Evolutionary conservation across 768 basidiomycete species (phyloP).

Genomic region (Leccinellum rugosiceps): DNA sequence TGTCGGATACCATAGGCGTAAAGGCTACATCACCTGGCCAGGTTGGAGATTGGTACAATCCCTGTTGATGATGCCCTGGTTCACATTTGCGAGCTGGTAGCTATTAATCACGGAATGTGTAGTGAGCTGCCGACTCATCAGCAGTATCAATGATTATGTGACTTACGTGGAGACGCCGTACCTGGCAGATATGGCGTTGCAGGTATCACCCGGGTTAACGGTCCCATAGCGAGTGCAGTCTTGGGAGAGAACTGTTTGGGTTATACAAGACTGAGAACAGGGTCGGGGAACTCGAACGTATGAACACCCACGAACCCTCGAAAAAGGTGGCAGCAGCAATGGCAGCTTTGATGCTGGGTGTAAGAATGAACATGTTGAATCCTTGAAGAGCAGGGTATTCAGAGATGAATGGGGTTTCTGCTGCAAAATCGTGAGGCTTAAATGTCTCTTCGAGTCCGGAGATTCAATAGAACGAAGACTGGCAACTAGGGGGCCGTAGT

Average conservation of each 20-base stretch:
- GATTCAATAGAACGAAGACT: too few relatives aligned
- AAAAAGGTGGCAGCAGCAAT: not conserved
- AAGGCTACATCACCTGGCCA: constrained; percentile 39
- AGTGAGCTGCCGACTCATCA: not conserved
- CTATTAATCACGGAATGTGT: constrained; percentile 23
- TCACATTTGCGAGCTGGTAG: constrained; percentile 57
- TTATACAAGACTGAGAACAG: not conserved
- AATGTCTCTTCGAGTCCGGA: too few relatives aligned
- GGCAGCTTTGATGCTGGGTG: not conserved
- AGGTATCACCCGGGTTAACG: not conserved
- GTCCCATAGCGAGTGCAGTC: not conserved
- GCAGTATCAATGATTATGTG: not conserved
- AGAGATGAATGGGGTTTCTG: too few relatives aligned
- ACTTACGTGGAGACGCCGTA: constrained; percentile 63
- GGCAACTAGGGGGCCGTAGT: too few relatives aligned
- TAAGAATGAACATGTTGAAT: not conserved
- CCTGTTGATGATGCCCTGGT: constrained; percentile 41
- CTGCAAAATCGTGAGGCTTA: too few relatives aligned
- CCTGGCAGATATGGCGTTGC: constrained; percentile 32
- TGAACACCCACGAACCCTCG: not conserved
- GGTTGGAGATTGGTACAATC: constrained; percentile 53
- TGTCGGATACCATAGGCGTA: not conserved
- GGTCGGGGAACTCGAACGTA: not conserved
- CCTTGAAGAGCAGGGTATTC: too few relatives aligned
- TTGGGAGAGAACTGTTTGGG: not conserved